These are phyloP conservation scores for Monosporascus cannonballus DNA, from an alignment of 2,329 filamentous ascomycete species.

Conservation along the genomic window DNA sequence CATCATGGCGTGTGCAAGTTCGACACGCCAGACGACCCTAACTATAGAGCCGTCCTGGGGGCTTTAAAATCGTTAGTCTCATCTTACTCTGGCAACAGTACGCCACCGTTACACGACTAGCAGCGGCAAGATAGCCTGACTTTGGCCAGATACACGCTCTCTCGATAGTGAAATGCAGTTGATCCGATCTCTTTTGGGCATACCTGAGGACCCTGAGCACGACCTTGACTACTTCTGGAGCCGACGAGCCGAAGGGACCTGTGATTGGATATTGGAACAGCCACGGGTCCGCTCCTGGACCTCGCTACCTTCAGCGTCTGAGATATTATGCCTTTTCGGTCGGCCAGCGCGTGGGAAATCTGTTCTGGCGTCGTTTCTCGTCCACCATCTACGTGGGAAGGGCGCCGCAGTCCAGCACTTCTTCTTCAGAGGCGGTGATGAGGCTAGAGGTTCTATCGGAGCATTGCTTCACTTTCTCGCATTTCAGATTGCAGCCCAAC, in stretches of 20 bases:
- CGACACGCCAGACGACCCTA: constrained; percentile 1
- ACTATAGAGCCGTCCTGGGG: constrained; percentile 4
- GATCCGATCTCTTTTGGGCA: neutral
- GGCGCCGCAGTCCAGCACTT: constrained; percentile 6
- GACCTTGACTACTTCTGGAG: constrained; percentile 2
- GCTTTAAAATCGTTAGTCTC: constrained; percentile 2
- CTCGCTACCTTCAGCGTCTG: neutral
- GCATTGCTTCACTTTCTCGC: neutral
- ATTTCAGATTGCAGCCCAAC: constrained; percentile 1
- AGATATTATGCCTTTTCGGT: constrained; percentile 7
- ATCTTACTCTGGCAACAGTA: neutral
- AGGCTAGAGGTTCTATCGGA: constrained; percentile 3
- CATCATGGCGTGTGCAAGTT: constrained; percentile 7
- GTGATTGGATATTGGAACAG: constrained; percentile 6
- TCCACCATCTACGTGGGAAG: constrained; percentile 3
- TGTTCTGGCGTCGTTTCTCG: constrained; percentile 7
- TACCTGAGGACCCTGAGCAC: neutral
- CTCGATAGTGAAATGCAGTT: neutral
- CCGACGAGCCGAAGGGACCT: constrained; percentile 5
- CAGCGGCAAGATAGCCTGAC: neutral
- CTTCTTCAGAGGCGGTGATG: constrained; percentile 6
- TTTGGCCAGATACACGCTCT: neutral
- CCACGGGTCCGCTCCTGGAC: neutral
- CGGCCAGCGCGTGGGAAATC: constrained; percentile 10
- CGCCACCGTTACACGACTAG: neutral